Percentiles rank a stretch among this genome's conserved stretches.
Conservation (phyloP, 2,329 filamentous ascomycete species). For the Fusarium denticulatum region DNA sequence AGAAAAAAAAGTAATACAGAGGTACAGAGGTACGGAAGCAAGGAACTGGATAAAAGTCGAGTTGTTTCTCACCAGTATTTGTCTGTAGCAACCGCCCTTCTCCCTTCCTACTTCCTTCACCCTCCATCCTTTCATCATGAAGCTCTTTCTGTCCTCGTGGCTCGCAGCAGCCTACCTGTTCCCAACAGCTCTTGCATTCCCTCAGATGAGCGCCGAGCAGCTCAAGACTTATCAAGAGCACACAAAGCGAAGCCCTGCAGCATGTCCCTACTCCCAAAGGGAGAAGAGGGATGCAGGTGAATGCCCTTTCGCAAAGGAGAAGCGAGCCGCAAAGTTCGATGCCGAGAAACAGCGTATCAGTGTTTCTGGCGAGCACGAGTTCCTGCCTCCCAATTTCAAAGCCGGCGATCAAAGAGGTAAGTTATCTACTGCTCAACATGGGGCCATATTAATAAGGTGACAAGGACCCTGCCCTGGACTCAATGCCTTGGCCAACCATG, state of each 20-base stretch:
- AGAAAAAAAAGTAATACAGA: neutral
- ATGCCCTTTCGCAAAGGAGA: neutral
- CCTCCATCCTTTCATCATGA: neutral
- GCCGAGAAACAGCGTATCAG: slow-evolving; percentile 5
- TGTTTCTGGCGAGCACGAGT: neutral
- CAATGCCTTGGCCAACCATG: slow-evolving; percentile 9
- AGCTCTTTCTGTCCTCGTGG: neutral
- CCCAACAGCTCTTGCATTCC: neutral
- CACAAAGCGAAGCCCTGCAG: neutral
- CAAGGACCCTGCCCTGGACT: slow-evolving; percentile 4
- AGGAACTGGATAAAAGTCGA: fast-evolving
- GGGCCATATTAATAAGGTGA: neutral
- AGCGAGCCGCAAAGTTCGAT: neutral
- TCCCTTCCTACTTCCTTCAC: neutral
- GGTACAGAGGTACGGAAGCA: too few species aligned
- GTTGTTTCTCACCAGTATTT: fast-evolving
- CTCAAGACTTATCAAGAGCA: neutral
- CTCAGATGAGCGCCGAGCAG: neutral
- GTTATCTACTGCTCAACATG: neutral
- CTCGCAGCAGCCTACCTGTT: neutral
- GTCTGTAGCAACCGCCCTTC: neutral
- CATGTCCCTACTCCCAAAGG: neutral
- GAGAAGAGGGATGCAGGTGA: neutral
- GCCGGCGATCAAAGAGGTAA: neutral
- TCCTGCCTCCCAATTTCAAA: neutral